These are phyloP conservation scores for Ophiostoma tasmaniense DNA, from an alignment of 2,329 filamentous ascomycete genomes.

Conservation along the genomic window DNA sequence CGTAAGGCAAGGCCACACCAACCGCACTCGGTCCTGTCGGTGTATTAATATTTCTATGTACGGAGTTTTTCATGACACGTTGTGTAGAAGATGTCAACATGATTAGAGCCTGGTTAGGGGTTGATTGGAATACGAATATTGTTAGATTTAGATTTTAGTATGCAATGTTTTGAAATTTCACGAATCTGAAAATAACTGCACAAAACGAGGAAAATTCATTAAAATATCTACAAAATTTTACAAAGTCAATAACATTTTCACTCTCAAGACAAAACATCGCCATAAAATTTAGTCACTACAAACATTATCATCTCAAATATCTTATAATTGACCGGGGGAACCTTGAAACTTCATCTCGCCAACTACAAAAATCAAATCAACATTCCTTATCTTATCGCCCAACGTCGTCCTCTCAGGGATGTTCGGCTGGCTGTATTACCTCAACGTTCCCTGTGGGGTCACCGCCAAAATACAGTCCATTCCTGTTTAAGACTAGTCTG, in stretches of 20 bases:
- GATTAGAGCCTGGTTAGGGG: no score
- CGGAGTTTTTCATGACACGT: slow-evolving; percentile 1
- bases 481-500: slow-evolving; percentile 6
- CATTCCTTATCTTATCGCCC: slow-evolving; percentile 20
- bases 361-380: neutral
- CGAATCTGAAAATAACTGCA: neutral
- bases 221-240: neutral
- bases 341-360: neutral
- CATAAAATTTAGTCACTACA: neutral
- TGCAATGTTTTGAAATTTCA: neutral
- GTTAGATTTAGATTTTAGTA: neutral
- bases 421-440: slow-evolving; percentile 7
- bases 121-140: neutral
- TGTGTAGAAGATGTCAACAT: neutral
- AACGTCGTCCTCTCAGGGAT: neutral
- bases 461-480: slow-evolving; percentile 6
- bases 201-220: neutral
- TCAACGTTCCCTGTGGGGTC: slow-evolving; percentile 18
- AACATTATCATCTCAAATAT: neutral
- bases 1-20: neutral
- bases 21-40: neutral
- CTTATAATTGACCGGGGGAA: neutral
- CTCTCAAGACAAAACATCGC: neutral
- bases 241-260: neutral
- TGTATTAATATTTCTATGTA: neutral